Base-by-base conservation (phyloP, 129 eudicot species). In the Rutidosis leptorrhynchoides region DNA sequence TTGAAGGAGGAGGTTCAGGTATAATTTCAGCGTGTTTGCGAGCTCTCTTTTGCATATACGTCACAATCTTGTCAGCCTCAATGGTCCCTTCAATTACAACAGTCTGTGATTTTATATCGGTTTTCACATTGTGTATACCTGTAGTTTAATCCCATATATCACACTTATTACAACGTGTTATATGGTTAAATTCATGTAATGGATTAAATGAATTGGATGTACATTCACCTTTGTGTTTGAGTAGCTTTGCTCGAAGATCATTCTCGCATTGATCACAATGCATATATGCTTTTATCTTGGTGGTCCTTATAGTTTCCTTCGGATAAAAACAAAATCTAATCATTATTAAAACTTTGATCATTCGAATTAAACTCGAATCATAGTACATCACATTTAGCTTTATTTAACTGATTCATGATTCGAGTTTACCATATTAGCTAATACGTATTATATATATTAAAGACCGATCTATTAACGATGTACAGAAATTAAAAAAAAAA, bases 251-350 rank as follows among this genome's bases (percentile, higher is more conserved):
- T 42, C 83, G 73, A 0, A 79, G 73, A 65, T 85, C 95, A 58
- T 72, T 77, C 76, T 88, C 96, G 46, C 98, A 92, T 81, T 92
- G 73, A 5, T 83, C 78, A 48, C 98, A 88, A 7, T 92, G 98
- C 81, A 92, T 73, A 62, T 81, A 86, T 1, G 85, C 74, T 67
- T 92, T 92, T 29, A 88, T 62, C 21, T 73, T 83, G 21, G 81
- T 81, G 35, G 84, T 81, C 75, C 78, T 80, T 62, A 87, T 77
- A 16, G 52, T 65, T 83, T 80, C 83, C 97, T 87, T 77, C 42
- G 64, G 62, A 9, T 26, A 7, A 23, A 43, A 70, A 45, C 11
- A 33, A 57, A 24, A 20, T 22, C 21, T 17, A 1, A 60, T 48
- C 29, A 56, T 5, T n/a, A n/a, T 52, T 21, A 12, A 23, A 56